A percentile compares a stretch with the other conserved stretches of the same genome.
phyloP scores from a whole-genome alignment of 192 early-diverging fungal genomes.

The Coemansia sp. region DNA sequence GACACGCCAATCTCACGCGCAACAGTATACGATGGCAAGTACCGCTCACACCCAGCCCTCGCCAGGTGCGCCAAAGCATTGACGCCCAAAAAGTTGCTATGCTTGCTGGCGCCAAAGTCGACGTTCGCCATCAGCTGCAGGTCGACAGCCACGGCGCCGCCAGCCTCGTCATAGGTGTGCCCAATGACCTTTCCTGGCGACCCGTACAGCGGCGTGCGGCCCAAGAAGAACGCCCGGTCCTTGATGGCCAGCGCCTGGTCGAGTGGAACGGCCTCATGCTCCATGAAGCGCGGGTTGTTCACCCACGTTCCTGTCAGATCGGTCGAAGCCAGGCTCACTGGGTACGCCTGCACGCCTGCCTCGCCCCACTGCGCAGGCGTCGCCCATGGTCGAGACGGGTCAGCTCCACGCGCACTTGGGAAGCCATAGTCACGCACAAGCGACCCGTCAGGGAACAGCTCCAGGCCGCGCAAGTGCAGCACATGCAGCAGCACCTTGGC shows the following conservation, averaged over 20 bases:
- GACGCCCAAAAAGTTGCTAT: conserved; percentile 44
- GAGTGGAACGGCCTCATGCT: conserved; percentile 69
- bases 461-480: conserved; percentile 44
- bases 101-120: conserved; percentile 16
- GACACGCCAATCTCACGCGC: conserved; percentile 69
- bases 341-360: conserved; percentile 31
- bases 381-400: conserved; percentile 28
- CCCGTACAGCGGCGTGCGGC: conserved; percentile 70
- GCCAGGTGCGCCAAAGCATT: conserved; percentile 23
- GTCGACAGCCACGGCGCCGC: conserved; percentile 24
- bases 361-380: conserved; percentile 17
- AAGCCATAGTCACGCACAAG: conserved; percentile 52
- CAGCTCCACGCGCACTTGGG: neutral
- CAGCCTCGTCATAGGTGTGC: conserved; percentile 42
- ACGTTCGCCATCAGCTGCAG: conserved; percentile 35
- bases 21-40: conserved; percentile 68
- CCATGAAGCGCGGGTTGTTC: conserved; percentile 71
- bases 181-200: conserved; percentile 67
- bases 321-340: conserved; percentile 50
- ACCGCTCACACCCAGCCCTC: conserved; percentile 38
- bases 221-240: conserved; percentile 82
- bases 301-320: conserved; percentile 51
- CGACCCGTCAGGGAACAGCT: conserved; percentile 44
- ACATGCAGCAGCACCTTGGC: conserved; percentile 42
- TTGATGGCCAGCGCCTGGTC: conserved; percentile 72